A percentile compares a stretch with the other conserved stretches of the same genome.
These are phyloP conservation scores for Solioccasus polychromus DNA, from an alignment of 768 basidiomycete species.

Conservation along the genomic window DNA sequence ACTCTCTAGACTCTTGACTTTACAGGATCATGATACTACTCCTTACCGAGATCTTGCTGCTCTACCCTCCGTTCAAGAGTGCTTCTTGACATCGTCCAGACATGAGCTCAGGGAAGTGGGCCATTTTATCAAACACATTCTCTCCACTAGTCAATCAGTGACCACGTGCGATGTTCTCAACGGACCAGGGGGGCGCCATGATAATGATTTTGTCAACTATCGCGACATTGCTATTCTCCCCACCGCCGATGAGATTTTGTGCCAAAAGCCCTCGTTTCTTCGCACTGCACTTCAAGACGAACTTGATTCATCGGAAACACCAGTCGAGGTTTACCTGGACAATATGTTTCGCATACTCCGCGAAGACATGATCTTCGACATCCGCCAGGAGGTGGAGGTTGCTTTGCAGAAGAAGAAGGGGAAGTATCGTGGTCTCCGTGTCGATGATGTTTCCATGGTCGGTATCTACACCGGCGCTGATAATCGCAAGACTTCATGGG, in stretches of 20 bases:
- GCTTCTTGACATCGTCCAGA: slow-evolving; percentile 21
- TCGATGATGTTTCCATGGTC: slow-evolving; percentile 32
- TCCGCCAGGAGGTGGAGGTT: slow-evolving; percentile 51
- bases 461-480: slow-evolving; percentile 34
- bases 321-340: slow-evolving; percentile 49
- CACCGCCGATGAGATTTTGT: slow-evolving; percentile 56
- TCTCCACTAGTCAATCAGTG: too few species aligned
- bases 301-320: slow-evolving; percentile 19
- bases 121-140: slow-evolving; percentile 40
- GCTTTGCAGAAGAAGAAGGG: slow-evolving; percentile 36
- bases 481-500: slow-evolving; percentile 36
- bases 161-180: slow-evolving; percentile 14
- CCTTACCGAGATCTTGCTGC: slow-evolving; percentile 39
- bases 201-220: slow-evolving; percentile 63
- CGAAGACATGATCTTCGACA: slow-evolving; percentile 60
- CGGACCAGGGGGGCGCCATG: slow-evolving; percentile 62
- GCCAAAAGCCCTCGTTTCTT: slow-evolving; percentile 45
- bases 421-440: slow-evolving; percentile 31
- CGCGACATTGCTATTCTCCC: slow-evolving; percentile 58
- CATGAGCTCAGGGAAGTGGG: slow-evolving; percentile 31
- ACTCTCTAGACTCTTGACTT: slow-evolving; percentile 40
- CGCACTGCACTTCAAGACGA: slow-evolving; percentile 32
- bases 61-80: slow-evolving; percentile 23
- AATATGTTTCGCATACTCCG: slow-evolving; percentile 63
- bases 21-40: slow-evolving; percentile 32